phyloP scores from a whole-genome alignment of 176 grass and related monocot genomes.

The Aechmea fasciata region DNA sequence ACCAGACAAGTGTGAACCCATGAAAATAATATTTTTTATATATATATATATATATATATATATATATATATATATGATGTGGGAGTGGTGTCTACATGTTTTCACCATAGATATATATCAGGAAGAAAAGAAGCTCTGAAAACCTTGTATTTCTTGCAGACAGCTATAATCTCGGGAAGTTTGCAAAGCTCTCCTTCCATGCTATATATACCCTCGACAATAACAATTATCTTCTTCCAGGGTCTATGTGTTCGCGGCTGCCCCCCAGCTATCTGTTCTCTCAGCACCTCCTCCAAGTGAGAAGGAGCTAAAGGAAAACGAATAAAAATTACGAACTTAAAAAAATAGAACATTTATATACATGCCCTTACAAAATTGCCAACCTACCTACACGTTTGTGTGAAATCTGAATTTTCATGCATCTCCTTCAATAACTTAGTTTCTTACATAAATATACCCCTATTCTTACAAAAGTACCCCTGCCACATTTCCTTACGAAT shows the following conservation, averaged over 20 bases:
- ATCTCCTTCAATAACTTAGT: no score
- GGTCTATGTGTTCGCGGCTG: conserved; percentile 64
- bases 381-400: no score
- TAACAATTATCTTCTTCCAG: conserved; percentile 92
- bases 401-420: no score
- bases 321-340: no score
- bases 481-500: no score
- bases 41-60: no score
- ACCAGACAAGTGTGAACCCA: neutral
- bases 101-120: neutral
- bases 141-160: conserved; percentile 94
- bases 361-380: no score
- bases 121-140: neutral
- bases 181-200: conserved; percentile 92
- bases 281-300: conserved; percentile 74
- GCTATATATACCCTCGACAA: conserved; percentile 84
- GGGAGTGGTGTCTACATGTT: no score
- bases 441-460: no score
- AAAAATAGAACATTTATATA: no score
- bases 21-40: neutral
- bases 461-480: no score
- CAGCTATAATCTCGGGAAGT: conserved; percentile 72
- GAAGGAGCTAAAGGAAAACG: conserved; percentile 37
- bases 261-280: conserved; percentile 71
- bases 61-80: no score